Evolutionary conservation across 164 flowering plant species (phyloP).

Genomic region (Taxillus chinensis): DNA sequence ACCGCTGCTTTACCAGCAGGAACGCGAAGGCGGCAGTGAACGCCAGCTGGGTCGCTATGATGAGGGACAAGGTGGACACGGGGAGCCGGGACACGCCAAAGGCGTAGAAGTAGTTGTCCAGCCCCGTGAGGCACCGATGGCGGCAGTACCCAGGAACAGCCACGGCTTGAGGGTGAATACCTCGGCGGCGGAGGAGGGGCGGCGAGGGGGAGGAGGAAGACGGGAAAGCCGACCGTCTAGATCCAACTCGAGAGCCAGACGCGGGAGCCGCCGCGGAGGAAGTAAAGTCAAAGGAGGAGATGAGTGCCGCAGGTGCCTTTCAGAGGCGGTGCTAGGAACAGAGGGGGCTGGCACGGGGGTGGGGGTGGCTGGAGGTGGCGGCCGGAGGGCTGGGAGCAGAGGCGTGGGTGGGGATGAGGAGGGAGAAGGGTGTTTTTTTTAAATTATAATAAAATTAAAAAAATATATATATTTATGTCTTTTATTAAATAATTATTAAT

Average conservation of each 20-base stretch:
- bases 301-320: neutral
- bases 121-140: neutral
- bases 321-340: too few species aligned
- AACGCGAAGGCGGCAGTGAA: constrained; percentile 26
- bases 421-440: too few species aligned
- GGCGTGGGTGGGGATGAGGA: too few species aligned
- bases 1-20: constrained; percentile 21
- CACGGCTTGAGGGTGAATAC: neutral
- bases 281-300: neutral
- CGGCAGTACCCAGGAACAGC: neutral
- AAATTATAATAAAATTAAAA: too few species aligned
- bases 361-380: too few species aligned
- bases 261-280: neutral
- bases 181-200: neutral
- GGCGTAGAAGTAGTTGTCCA: constrained; percentile 3
- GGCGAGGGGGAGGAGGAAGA: neutral
- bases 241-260: neutral
- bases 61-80: constrained; percentile 15
- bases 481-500: too few species aligned
- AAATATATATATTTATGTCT: too few species aligned
- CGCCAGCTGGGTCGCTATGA: constrained; percentile 19
- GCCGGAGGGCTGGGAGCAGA: too few species aligned
- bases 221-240: neutral
- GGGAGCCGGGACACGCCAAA: constrained; percentile 22
- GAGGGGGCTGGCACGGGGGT: too few species aligned